Evolutionary conservation across 106 monocot genomes (phyloP).

Genomic region (Allium cepa): DNA sequence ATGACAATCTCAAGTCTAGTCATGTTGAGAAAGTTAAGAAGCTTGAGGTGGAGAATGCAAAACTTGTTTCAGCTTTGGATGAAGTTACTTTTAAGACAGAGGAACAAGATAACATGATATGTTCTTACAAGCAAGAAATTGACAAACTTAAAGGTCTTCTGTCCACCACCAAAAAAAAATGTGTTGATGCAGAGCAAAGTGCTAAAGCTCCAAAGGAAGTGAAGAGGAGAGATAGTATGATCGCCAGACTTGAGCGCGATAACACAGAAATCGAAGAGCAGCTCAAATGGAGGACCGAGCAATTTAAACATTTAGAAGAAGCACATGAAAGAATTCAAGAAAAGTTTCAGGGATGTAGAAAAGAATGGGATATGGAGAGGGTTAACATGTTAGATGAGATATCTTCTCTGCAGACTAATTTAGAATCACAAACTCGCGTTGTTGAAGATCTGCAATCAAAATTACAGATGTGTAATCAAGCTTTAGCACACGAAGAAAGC

Average conservation of each 20-base stretch:
- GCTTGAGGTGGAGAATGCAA: constrained; percentile 40
- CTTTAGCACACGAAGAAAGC: constrained; percentile 75
- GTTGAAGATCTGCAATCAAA: constrained; percentile 34
- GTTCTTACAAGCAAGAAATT: constrained; percentile 35
- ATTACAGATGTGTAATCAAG: constrained; percentile 72
- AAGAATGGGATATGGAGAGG: constrained; percentile 60
- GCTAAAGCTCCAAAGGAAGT: constrained; percentile 34
- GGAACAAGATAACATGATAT: constrained; percentile 23
- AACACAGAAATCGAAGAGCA: constrained; percentile 30
- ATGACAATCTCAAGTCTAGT: constrained; percentile 39
- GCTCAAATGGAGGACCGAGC: constrained; percentile 92
- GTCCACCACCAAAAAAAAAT: constrained; percentile 42
- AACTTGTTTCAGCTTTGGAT: constrained; percentile 46
- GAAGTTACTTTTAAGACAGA: constrained; percentile 37
- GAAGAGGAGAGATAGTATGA: constrained; percentile 44
- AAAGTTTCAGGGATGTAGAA: constrained; percentile 32
- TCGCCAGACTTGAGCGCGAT: constrained; percentile 49
- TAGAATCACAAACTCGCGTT: constrained; percentile 50
- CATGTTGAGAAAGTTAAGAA: constrained; percentile 22
- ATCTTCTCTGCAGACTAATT: constrained; percentile 32
- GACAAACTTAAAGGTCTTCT: constrained; percentile 38
- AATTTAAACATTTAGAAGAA: constrained; percentile 85
- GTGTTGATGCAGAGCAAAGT: constrained; percentile 39
- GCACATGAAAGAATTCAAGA: constrained; percentile 52
- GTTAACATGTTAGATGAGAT: constrained; percentile 42